Base-by-base conservation (phyloP, 2,329 filamentous ascomycete species). In the Phialophora expanda region DNA sequence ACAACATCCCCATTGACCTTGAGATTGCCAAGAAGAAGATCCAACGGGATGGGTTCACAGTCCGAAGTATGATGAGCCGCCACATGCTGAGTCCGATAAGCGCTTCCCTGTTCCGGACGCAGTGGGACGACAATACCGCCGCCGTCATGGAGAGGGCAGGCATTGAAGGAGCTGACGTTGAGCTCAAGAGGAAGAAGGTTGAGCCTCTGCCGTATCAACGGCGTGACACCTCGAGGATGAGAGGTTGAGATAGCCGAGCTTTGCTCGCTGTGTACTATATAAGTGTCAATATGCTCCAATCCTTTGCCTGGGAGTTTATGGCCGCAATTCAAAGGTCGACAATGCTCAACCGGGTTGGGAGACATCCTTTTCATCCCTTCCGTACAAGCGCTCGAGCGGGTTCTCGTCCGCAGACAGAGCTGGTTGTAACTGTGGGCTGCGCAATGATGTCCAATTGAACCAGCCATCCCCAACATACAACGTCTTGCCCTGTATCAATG, bases 61-160 rank as follows among this genome's bases (percentile, higher is more conserved):
- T 97, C 67, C 89, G 92, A 75, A 87, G 86, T 68, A 90, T 96
- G 77, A 85, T 89, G 70, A 85, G 88, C 75, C 89, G 88, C 76
- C 87, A 91, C 76, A 79, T 82, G 65, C 81, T 95, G 67, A 84
- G 82, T 65, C 87, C 93, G 7, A 87, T 97, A 65, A 93, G 93
- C 51, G 90, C 92, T 73, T 91, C 88, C 76, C 81, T 99, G 73
- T 99, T 98, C 88, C 88, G 95, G 71, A 89, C 88, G 66, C 82
- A 90, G 70, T 98, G 93, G 92, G 95, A 99, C 78, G 91, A 95
- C 66, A 87, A 86, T 73, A 99, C 91, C 61, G 88, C 87, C n/a
- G 88, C 83, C 58, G 92, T 99, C 69, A 97, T 99, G 94, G 83
- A 87, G 75, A 86, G 91, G 73, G 86, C 90, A 72, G 87, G 86